Percentiles rank a stretch among this genome's conserved stretches.
Conservation (phyloP, 2,329 filamentous ascomycete species). For the Fusarium keratoplasticum region DNA sequence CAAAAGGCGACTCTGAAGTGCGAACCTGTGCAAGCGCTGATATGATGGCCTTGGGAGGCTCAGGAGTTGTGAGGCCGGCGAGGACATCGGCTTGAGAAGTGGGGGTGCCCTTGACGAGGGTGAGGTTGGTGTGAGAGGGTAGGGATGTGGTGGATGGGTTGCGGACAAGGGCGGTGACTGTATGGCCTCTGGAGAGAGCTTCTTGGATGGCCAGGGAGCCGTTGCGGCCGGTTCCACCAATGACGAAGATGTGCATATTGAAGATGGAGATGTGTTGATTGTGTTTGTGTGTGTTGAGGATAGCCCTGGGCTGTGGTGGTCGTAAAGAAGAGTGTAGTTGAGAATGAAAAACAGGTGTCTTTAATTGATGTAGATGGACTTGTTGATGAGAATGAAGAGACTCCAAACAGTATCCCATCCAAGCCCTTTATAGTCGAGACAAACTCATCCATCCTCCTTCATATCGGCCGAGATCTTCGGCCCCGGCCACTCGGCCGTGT, state of each 20-base stretch:
- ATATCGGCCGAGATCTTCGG: conserved; percentile 12
- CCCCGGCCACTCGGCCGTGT: neutral
- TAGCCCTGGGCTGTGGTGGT: neutral
- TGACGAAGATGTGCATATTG: conserved; percentile 30
- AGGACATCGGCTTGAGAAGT: conserved; percentile 17
- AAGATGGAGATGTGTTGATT: neutral
- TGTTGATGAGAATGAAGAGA: neutral
- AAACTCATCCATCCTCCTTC: accelerated
- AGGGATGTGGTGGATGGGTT: conserved; percentile 2
- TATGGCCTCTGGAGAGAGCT: conserved; percentile 15
- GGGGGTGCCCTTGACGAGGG: conserved; percentile 13
- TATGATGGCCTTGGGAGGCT: neutral
- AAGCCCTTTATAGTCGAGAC: conserved; percentile 18
- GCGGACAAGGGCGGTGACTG: conserved; percentile 22
- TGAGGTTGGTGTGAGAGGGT: conserved; percentile 5
- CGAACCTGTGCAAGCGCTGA: conserved; percentile 18
- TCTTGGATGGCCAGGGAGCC: conserved; percentile 23
- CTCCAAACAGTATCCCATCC: neutral
- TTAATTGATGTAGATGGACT: neutral
- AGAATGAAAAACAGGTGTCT: neutral
- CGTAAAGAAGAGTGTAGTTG: neutral
- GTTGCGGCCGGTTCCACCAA: conserved; percentile 31
- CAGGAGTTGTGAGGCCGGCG: neutral
- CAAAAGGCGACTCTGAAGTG: conserved; percentile 17
- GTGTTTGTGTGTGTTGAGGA: neutral